Base-by-base conservation (phyloP, 2,329 filamentous ascomycete species). In the Penicillium sp. region DNA sequence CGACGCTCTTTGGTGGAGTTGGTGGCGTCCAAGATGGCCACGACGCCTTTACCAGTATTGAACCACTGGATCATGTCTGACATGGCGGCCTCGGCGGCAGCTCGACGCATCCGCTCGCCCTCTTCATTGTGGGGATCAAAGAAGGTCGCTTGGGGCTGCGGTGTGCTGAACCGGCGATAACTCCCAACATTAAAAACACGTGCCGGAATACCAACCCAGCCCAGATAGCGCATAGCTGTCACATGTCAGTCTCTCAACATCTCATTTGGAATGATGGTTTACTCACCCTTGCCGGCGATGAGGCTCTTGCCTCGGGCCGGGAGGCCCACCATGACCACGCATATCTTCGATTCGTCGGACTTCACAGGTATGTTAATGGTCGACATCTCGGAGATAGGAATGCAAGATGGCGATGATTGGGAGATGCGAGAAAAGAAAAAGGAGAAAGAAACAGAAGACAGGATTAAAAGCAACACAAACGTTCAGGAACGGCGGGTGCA, bases 271-370 rank as follows among this genome's bases (percentile, higher is more conserved):
- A 39, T 40, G 33, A 10, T 25, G 10, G 25, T 13, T 18, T n/a
- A 69, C 76, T 65, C 77, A 93, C 91, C 90, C 82, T 96, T 96
- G 66, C 95, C 90, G 60, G 93, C 92, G 69, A 99, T 97, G 71
- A 95, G 83, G 76, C 89, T 95, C 80, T 99, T 99, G 66, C 93
- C 93, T 61, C 93, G 81, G 54, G 93, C 93, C 47, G 93, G 93
- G 68, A 99, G 79, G 59, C 93, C 93, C 53, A 99, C 93, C 93
- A 99, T 97, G 64, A 99, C 90, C 57, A 99, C 91, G 72, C 92
- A 97, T 76, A 99, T 95, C 71, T 88, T 89, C 53, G 89, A 92
- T 72, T 96, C 90, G 77, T 97, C 92, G 63, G 88, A 88, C 88
- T 95, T 87, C 58, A 91, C 80, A 65, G 86, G 87, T 63, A 82